Evolutionary conservation across 2,329 filamentous ascomycete genomes (phyloP).

Genomic region (Fusarium keratoplasticum): DNA sequence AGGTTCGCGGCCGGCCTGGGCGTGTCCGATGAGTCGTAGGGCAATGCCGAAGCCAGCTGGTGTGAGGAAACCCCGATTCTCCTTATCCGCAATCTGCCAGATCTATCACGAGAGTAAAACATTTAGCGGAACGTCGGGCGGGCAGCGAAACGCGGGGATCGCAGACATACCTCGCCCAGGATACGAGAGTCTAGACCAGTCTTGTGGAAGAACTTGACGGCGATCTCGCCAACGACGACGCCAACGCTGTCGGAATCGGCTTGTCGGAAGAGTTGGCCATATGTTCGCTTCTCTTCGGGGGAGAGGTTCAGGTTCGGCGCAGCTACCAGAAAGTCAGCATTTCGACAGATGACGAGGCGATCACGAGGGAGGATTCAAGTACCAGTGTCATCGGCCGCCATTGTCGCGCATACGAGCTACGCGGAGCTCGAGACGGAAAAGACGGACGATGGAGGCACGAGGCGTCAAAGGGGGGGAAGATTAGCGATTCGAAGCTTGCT

Average conservation of each 20-base stretch:
- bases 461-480: slow-evolving; percentile 23
- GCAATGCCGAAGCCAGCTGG: slow-evolving; percentile 94
- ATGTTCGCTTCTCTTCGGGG: slow-evolving; percentile 92
- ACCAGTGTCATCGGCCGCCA: slow-evolving; percentile 44
- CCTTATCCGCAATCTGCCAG: slow-evolving; percentile 98
- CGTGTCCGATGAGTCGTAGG: slow-evolving; percentile 93
- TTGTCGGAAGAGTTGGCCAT: slow-evolving; percentile 91
- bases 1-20: slow-evolving; percentile 87
- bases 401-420: slow-evolving; percentile 46
- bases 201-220: slow-evolving; percentile 98
- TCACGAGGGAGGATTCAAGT: slow-evolving; percentile 10
- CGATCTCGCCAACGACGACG: slow-evolving; percentile 94
- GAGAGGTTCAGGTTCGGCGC: slow-evolving; percentile 84
- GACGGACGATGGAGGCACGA: slow-evolving; percentile 30
- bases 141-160: neutral
- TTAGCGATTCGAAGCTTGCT: slow-evolving; percentile 1
- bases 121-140: neutral
- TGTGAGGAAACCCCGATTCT: slow-evolving; percentile 94
- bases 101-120: slow-evolving; percentile 69
- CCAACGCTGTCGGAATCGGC: slow-evolving; percentile 93
- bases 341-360: neutral
- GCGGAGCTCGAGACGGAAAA: slow-evolving; percentile 38
- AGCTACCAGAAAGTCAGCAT: slow-evolving; percentile 51
- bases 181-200: slow-evolving; percentile 87
- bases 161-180: slow-evolving; percentile 80